Base-by-base conservation (phyloP, 1,284 basidiomycete species). In the Ceratobasidium sp. region DNA sequence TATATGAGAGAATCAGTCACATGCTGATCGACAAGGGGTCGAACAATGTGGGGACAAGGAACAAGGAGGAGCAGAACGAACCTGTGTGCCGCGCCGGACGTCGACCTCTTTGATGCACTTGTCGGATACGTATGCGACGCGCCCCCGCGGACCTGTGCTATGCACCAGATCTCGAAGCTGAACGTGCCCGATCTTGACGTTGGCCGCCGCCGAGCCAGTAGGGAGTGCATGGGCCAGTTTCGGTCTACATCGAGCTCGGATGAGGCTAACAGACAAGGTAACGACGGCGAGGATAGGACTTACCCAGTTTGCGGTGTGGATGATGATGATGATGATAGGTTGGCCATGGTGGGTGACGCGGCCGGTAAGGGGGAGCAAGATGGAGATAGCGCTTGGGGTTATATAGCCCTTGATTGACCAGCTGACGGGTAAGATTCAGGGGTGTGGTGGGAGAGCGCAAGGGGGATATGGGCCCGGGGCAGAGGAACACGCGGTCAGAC, bases 211-310 rank as follows among this genome's bases (percentile, higher is more conserved):
- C 6, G 70, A 62, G 42, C 23, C 59, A 1, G 70, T 74, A 13
- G 70, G 70, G 46, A 74, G 59, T 12, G 70, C 44, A 38, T 74
- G 70, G n/a, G 70, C 70, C 17, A 74, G 70, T 50, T 74, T 74
- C 26, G 66, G 38, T 12, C 66, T 68, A 20, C 1, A 33, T 26
- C 44, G 33, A 54, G 20, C 17, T 59, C 69, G 54, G 69, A 28
- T 52, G 50, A 50, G 50, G 26, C 12, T 15, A 38, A 28, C 13
- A 33, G 50, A 26, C 4, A 23, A 52, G 48, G 50, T 23, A 26
- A 28, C 17, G 50, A 38, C 40, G 23, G 33, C 9, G 33, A 33
- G 59, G 33, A 33, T 33, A 33, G 50, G 33, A 68, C 66, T 68
- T 38, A 68, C 66, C 66, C 66, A 38, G 66, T 10, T 66, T 61